phyloP scores from a whole-genome alignment of 768 basidiomycete species.

The Xerocomellus amylosporus region DNA sequence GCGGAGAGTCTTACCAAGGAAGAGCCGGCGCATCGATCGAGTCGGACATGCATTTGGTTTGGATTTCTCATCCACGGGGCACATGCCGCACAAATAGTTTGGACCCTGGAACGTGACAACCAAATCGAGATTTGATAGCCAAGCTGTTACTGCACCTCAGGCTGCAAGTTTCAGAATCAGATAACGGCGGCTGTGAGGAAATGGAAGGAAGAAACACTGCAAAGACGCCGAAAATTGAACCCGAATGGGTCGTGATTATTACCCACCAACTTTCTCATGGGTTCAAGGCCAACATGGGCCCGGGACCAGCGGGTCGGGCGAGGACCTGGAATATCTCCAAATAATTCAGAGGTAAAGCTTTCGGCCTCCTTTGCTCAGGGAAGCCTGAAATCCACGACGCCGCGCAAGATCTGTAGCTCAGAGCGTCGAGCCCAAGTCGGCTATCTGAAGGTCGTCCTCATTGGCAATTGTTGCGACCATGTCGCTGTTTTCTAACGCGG shows the following conservation, averaged over 20 bases:
- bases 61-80: slow-evolving; percentile 15
- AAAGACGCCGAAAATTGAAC: neutral
- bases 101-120: neutral
- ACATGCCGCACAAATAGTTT: too few relatives aligned
- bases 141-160: too few relatives aligned
- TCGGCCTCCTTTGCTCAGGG: neutral
- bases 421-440: neutral
- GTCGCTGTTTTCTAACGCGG: too few relatives aligned
- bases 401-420: neutral
- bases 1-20: neutral
- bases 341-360: too few relatives aligned
- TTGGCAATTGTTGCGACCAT: too few relatives aligned
- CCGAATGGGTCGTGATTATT: neutral
- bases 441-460: neutral
- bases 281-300: neutral
- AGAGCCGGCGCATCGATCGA: neutral
- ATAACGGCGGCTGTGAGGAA: neutral
- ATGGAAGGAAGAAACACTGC: neutral
- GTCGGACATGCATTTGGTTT: neutral
- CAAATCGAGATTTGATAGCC: slow-evolving; percentile 1
- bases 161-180: neutral
- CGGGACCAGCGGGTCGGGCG: too few relatives aligned
- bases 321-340: too few relatives aligned
- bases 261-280: slow-evolving; percentile 11
- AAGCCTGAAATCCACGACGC: neutral